Evolutionary conservation across 2,329 filamentous ascomycete species (phyloP), one percentile per base, ranked within the genome.

Genomic region (Pseudofabraea citricarpa): DNA sequence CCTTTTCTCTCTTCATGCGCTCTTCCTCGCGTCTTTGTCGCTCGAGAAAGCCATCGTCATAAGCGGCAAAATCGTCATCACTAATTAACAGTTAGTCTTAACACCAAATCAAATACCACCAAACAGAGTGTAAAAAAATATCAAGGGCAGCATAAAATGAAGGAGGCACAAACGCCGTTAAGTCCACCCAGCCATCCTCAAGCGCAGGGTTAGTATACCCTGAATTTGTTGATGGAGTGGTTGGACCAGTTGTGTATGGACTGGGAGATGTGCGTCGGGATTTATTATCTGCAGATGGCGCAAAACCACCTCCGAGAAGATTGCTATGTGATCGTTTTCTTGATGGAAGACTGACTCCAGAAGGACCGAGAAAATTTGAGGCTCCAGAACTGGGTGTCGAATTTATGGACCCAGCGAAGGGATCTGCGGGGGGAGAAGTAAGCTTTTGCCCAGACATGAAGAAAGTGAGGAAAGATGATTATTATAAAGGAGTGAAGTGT

Each of bases 11-110:
- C 41, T 60, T 53, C 29, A 61, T 63, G 41, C 61, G 60, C 20
- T 69, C 66, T 40, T 66, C 70, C 52, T 24, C 66, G 54, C 41
- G 66, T 62, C 54, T 51, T 22, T 58, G 54, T 19, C 43, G 41
- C 36, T 47, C 39, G 10, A 47, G 36, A 27, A 45, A 44, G 13
- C 45, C 24, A 7, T 24, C 29, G 16, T 55, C 51, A 26, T 55
- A 51, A 3, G 24, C 40, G n/a, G 45, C 44, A 33, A 54, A 48
- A 12, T 54, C 48, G 6, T 58, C 56, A 27, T 60, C 56, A 23
- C 56, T 59, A 47, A n/a, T 6, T 21, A 12, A 12, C 8, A 12
- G 21, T 40, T 15, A 26, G 24, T 10, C 12, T 6, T 18, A 31
- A 10, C 27, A 18, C 15, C n/a, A 37, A 22, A 16, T 12, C 15